Conservation (phyloP, 768 basidiomycete genomes). For the Candolleomyces eurysporus region DNA sequence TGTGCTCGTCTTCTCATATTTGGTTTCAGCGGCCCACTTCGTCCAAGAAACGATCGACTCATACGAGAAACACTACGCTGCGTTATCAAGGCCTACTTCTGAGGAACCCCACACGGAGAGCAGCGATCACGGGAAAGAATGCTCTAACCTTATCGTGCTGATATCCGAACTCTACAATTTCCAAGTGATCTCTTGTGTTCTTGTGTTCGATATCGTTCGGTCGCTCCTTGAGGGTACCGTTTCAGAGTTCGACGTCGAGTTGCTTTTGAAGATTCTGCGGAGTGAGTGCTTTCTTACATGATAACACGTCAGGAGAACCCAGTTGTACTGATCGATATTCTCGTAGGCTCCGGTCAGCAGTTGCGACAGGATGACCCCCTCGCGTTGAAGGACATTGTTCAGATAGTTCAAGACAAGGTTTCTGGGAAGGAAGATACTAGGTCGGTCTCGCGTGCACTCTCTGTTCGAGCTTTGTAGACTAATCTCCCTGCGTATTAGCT, state of each 20-base stretch:
- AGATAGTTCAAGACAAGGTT: slow-evolving; percentile 74
- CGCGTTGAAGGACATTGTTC: slow-evolving; percentile 88
- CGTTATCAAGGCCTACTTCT: slow-evolving; percentile 15
- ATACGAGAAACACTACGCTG: slow-evolving; percentile 59
- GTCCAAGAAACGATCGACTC: slow-evolving; percentile 66
- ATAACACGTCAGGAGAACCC: too few relatives aligned
- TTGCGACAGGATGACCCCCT: slow-evolving; percentile 90
- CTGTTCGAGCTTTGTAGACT: background rate
- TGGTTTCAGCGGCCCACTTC: slow-evolving; percentile 69
- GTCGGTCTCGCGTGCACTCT: slow-evolving; percentile 29
- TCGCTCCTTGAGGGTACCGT: slow-evolving; percentile 63
- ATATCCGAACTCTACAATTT: slow-evolving; percentile 95
- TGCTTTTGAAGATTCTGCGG: slow-evolving; percentile 80
- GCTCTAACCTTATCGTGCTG: slow-evolving; percentile 82
- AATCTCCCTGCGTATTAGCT: slow-evolving; percentile 43
- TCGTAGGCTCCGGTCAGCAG: slow-evolving; percentile 84
- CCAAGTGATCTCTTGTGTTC: slow-evolving; percentile 82
- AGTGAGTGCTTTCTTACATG: slow-evolving; percentile 48
- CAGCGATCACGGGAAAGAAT: slow-evolving; percentile 72
- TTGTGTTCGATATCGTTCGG: slow-evolving; percentile 91
- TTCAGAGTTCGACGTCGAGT: slow-evolving; percentile 80
- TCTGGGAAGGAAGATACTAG: slow-evolving; percentile 50
- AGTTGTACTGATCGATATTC: slow-evolving; percentile 8
- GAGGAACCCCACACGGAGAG: slow-evolving; percentile 17
- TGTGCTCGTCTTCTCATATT: background rate